Percentiles rank a stretch among this genome's conserved stretches.
Evolutionary conservation across 2,329 filamentous ascomycete species (phyloP).

Genomic region (Pestalotiopsis sp.): DNA sequence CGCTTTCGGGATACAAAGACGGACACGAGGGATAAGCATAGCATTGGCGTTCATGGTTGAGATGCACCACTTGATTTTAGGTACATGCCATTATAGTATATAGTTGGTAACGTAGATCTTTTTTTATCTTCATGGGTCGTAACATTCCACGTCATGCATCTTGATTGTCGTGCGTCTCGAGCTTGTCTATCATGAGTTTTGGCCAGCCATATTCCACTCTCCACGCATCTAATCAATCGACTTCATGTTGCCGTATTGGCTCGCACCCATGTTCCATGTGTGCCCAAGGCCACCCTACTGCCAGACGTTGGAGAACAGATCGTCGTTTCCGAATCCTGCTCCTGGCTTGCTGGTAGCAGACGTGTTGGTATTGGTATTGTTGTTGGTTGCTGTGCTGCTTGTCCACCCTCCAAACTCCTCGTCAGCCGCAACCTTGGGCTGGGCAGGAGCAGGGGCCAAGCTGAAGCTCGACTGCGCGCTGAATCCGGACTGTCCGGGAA

Average conservation of each 20-base stretch:
- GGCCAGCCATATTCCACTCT: conserved; percentile 10
- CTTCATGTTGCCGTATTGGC: neutral
- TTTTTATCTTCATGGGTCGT: neutral
- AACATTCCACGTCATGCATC: neutral
- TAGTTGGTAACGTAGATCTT: conserved; percentile 6
- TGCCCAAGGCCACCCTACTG: conserved; percentile 50
- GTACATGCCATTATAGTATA: conserved; percentile 1
- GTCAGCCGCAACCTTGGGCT: conserved; percentile 78
- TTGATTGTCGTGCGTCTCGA: conserved; percentile 6
- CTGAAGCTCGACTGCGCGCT: conserved; percentile 34
- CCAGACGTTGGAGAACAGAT: conserved; percentile 97
- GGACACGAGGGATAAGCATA: conserved; percentile 26
- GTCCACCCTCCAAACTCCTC: conserved; percentile 98
- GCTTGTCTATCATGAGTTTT: conserved; percentile 5
- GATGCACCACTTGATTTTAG: neutral
- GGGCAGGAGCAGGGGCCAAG: conserved; percentile 28
- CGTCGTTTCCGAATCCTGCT: conserved; percentile 70
- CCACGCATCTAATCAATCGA: neutral
- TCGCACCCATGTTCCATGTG: neutral
- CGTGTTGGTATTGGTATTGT: conserved; percentile 32
- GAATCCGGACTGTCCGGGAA: conserved; percentile 66
- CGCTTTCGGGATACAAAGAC: neutral
- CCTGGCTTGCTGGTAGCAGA: conserved; percentile 54
- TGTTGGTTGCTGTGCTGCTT: conserved; percentile 60
- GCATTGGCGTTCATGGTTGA: conserved; percentile 35